Conservation (phyloP, 1,284 basidiomycete species). For the Puccinia polysora region DNA sequence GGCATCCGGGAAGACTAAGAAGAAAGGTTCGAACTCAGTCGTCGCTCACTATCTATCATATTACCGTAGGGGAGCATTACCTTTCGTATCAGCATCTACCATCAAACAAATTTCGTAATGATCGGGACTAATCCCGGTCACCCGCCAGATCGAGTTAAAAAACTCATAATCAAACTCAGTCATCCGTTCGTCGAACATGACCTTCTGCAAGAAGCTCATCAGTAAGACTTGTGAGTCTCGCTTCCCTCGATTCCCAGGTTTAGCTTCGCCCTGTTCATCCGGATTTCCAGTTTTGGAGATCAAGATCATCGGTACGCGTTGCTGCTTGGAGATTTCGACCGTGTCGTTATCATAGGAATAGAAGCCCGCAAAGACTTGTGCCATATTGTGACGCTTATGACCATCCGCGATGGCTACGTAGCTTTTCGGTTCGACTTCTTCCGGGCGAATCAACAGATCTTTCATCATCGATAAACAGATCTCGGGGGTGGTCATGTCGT, state of each 20-base stretch:
- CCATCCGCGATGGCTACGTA: slow-evolving; percentile 99
- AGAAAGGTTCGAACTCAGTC: not conserved
- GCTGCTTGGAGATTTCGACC: slow-evolving; percentile 87
- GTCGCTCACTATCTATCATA: too few species aligned
- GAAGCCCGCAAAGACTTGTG: slow-evolving; percentile 95
- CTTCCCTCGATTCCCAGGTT: slow-evolving; percentile 97
- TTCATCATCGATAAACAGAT: slow-evolving; percentile 97
- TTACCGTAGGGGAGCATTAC: too few species aligned
- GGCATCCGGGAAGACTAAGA: slow-evolving; percentile 54
- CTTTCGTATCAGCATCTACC: slow-evolving; percentile 59
- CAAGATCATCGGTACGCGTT: slow-evolving; percentile 88
- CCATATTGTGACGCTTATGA: slow-evolving; percentile 98
- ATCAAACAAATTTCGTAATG: slow-evolving; percentile 55
- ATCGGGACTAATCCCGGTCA: slow-evolving; percentile 56
- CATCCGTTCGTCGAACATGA: slow-evolving; percentile 58
- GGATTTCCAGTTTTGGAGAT: slow-evolving; percentile 93
- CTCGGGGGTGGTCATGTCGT: slow-evolving; percentile 80
- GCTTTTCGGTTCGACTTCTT: slow-evolving; percentile 87
- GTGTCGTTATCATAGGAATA: slow-evolving; percentile 93
- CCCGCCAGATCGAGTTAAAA: slow-evolving; percentile 57
- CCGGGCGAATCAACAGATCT: slow-evolving; percentile 75
- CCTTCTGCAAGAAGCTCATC: slow-evolving; percentile 57
- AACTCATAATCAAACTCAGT: slow-evolving; percentile 57
- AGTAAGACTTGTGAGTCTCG: slow-evolving; percentile 85
- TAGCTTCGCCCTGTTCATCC: slow-evolving; percentile 75